Base-by-base conservation (phyloP, 768 basidiomycete genomes). In the Auriscalpium vulgare region DNA sequence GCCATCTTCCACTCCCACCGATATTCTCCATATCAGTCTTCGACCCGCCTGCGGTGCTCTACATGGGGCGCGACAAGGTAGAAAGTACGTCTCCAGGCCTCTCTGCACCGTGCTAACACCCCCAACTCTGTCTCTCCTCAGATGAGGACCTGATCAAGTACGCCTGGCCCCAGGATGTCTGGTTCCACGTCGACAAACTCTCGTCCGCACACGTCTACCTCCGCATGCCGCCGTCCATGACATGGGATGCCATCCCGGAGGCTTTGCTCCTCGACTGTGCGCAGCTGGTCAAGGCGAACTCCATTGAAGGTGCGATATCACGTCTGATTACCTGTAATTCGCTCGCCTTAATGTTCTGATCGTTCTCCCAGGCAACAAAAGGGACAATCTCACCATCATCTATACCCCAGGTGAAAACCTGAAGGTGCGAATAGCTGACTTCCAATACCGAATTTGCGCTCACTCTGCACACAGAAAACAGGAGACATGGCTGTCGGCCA, bases 141-240 rank as follows among this genome's bases (percentile, higher is more conserved):
- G 95, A 99, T 73, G 95, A 98, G 69, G 94, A 97, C 50, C 73
- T 98, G 50, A 92, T 98, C 64, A 89, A 84, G 71, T 97, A 92
- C 64, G 94, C 88, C 8, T 88, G 87, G 86, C 87, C 88, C 8
- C 83, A 87, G 69, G 90, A 92, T 58, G 72, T 91, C 53, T 91
- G 90, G 91, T 97, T 98, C 62, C 97, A 98, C 70, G 97, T 99
- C 59, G 97, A 98, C 76, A 95, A 95, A 69, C 83, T 98, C 34
- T 95, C 92, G 0, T 97, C 94, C 3, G 94, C 95, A 1, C 93
- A 97, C 69, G 95, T 98, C 43, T 98, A 98, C 68, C 75, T 98
- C n/a, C 87, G 95, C 37, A 83, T 97, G 77, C 80, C 89, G 0
- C 80, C 82, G 3, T 75, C 72, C n/a, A 87, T 95, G 78, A 69